These are phyloP conservation scores for Mortierella sp. DNA, from an alignment of 371 early-diverging fungal genomes.

Conservation along the genomic window DNA sequence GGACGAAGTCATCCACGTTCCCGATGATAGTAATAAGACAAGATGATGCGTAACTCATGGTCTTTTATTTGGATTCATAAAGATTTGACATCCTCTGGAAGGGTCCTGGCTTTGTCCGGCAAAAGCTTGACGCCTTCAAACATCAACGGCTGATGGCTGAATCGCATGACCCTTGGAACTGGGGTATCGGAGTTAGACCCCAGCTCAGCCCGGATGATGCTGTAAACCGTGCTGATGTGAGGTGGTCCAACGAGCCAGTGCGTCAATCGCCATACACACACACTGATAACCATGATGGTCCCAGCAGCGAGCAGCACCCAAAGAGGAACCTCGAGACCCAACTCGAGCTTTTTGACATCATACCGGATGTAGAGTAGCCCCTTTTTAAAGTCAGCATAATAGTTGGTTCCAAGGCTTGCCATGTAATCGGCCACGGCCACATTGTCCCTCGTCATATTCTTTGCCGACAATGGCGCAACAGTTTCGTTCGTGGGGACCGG, in stretches of 20 bases:
- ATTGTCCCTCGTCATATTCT: too few relatives aligned
- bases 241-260: slow-evolving; percentile 2
- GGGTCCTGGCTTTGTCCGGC: too few relatives aligned
- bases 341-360: background rate
- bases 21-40: too few relatives aligned
- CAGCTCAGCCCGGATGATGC: slow-evolving; percentile 2
- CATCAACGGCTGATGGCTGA: slow-evolving; percentile 1
- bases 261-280: background rate
- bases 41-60: too few relatives aligned
- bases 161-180: slow-evolving; percentile 6
- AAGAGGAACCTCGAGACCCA: slow-evolving; percentile 9
- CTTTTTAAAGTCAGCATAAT: slow-evolving; percentile 3
- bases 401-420: slow-evolving; percentile 22
- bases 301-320: background rate
- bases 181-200: background rate
- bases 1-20: too few relatives aligned
- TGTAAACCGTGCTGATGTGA: slow-evolving; percentile 15
- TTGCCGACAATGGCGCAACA: too few relatives aligned
- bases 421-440: slow-evolving; percentile 9
- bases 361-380: background rate
- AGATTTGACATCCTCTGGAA: too few relatives aligned
- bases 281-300: background rate
- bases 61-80: too few relatives aligned
- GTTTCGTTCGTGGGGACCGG: too few relatives aligned
- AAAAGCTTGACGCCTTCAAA: background rate